Conservation (phyloP, 352 stramenopile genomes). For the Phytophthora tubulina region DNA sequence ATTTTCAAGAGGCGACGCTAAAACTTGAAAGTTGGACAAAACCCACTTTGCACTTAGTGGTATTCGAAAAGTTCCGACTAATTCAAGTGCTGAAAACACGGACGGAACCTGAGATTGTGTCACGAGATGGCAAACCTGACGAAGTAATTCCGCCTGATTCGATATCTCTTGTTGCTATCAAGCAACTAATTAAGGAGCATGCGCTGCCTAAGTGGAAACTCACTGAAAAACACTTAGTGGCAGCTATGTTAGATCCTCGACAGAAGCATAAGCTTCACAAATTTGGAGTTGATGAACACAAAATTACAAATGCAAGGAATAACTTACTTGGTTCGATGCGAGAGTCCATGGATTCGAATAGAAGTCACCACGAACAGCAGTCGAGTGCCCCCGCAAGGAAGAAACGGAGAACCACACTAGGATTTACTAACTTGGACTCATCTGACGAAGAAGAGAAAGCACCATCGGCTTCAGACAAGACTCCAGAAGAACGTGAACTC, state of each 20-base stretch:
- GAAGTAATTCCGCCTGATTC: background rate
- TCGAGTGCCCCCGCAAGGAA: too few relatives aligned
- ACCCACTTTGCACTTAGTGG: background rate
- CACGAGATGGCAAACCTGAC: background rate
- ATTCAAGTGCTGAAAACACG: background rate
- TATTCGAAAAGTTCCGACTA: background rate
- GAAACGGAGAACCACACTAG: too few relatives aligned
- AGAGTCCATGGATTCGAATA: background rate
- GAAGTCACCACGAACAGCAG: too few relatives aligned
- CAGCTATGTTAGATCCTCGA: background rate
- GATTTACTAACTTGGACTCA: too few relatives aligned
- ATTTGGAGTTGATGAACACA: background rate
- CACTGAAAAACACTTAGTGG: background rate
- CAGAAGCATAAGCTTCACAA: background rate
- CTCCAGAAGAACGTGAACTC: too few relatives aligned
- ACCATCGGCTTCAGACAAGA: too few relatives aligned
- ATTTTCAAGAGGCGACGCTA: background rate
- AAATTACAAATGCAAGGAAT: background rate
- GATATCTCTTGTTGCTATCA: background rate
- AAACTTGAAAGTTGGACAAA: background rate
- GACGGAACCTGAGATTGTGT: background rate
- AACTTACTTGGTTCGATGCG: background rate
- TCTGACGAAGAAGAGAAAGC: too few relatives aligned
- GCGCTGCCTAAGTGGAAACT: background rate
- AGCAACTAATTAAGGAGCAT: background rate